Evolutionary conservation across 1,139 yeast species (phyloP).

Genomic region (Ashbya aceris): DNA sequence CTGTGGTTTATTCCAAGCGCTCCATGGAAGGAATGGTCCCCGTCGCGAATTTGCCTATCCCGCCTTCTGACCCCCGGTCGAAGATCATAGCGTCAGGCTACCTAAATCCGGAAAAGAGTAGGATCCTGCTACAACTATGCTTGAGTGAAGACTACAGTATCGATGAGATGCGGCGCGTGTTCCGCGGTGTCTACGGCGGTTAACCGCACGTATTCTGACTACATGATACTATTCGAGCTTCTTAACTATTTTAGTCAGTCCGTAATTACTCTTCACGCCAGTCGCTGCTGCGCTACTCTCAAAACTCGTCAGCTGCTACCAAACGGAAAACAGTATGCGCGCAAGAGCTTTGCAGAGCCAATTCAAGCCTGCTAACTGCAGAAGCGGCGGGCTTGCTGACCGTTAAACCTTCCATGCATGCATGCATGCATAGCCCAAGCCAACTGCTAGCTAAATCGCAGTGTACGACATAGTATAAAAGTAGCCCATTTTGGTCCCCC

Average conservation of each 20-base stretch:
- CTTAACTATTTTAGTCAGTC: no score
- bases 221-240: no score
- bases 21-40: constrained; percentile 59
- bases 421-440: no score
- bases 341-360: no score
- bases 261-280: no score
- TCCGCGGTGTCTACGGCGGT: constrained; percentile 41
- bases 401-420: no score
- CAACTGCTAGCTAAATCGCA: neutral
- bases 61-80: constrained; percentile 15
- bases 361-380: no score
- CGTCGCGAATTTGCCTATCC: constrained; percentile 37
- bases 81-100: constrained; percentile 51
- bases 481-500: constrained; percentile 1
- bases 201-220: constrained; percentile 6
- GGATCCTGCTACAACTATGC: constrained; percentile 53
- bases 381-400: no score
- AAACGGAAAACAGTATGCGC: no score
- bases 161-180: constrained; percentile 38
- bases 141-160: constrained; percentile 37
- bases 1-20: constrained; percentile 55
- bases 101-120: constrained; percentile 57
- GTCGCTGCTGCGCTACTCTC: no score
- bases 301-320: no score
- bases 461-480: neutral